Evolutionary conservation across 805 yeast genomes (phyloP).

Genomic region (Cyberlindnera xishuangbannaensis): DNA sequence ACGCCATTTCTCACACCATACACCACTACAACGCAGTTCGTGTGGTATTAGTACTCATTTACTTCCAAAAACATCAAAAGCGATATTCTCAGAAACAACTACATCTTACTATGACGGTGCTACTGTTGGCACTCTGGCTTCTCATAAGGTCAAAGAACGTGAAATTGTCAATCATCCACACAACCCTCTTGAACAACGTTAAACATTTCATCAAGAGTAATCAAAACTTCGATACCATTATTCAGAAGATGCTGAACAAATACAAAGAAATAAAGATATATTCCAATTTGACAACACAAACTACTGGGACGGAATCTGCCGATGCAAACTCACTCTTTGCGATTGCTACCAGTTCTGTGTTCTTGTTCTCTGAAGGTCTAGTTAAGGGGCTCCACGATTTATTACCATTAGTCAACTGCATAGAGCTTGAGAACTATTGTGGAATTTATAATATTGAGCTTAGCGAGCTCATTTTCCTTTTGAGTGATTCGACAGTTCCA

Average conservation of each 20-base stretch:
- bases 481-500: too few relatives aligned
- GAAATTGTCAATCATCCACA: conserved; percentile 9
- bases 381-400: conserved; percentile 23
- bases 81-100: conserved; percentile 3
- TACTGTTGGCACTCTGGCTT: conserved; percentile 7
- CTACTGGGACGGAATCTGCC: neutral
- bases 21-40: conserved; percentile 1
- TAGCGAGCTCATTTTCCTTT: conserved; percentile 26
- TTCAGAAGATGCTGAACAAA: conserved; percentile 24
- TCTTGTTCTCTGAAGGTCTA: conserved; percentile 28
- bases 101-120: conserved; percentile 1
- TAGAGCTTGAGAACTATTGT: conserved; percentile 36
- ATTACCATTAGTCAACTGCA: conserved; percentile 26
- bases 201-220: conserved; percentile 15
- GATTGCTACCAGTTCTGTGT: conserved; percentile 27
- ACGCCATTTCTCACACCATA: conserved; percentile 2
- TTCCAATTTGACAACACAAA: conserved; percentile 13
- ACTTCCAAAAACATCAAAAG: neutral
- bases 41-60: conserved; percentile 1
- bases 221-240: conserved; percentile 24
- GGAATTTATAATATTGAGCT: conserved; percentile 36
- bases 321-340: conserved; percentile 10
- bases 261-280: conserved; percentile 28
- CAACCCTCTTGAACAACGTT: conserved; percentile 13
- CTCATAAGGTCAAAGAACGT: conserved; percentile 4